phyloP scores from a whole-genome alignment of 108 stramenopile genomes.

The Nitzschia sp. region DNA sequence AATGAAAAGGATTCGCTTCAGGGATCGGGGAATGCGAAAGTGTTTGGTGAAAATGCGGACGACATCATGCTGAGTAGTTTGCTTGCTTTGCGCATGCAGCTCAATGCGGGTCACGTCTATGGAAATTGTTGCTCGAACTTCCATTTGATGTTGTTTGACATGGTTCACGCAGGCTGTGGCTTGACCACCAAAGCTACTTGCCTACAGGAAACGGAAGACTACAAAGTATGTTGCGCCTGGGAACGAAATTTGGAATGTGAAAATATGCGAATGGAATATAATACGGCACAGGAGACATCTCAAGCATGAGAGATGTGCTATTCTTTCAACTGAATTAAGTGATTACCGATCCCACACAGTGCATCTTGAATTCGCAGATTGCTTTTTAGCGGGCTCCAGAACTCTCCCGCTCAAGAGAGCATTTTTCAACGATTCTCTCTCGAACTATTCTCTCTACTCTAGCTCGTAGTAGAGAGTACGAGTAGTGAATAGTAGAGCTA shows the following conservation, averaged over 20 bases:
- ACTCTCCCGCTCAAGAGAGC: too few species aligned
- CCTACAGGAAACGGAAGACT: constrained; percentile 6
- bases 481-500: too few species aligned
- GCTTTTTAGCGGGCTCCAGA: too few species aligned
- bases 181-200: not conserved
- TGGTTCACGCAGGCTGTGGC: constrained; percentile 24
- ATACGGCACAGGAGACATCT: too few species aligned
- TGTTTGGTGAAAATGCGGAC: constrained; percentile 8
- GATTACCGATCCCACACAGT: too few species aligned
- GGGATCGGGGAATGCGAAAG: constrained; percentile 7
- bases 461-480: too few species aligned
- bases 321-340: too few species aligned
- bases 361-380: too few species aligned
- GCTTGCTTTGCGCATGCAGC: constrained; percentile 24
- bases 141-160: constrained; percentile 24
- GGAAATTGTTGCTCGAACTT: constrained; percentile 39
- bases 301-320: too few species aligned
- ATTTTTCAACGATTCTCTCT: too few species aligned
- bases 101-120: constrained; percentile 20
- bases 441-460: too few species aligned
- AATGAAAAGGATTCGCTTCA: constrained; percentile 20
- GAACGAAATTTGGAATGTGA: not conserved
- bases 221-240: constrained; percentile 12
- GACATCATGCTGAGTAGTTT: constrained; percentile 24
- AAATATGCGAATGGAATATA: too few species aligned